Evolutionary conservation across 2,329 filamentous ascomycete species (phyloP).

Genomic region (Neopestalotiopsis sp.): DNA sequence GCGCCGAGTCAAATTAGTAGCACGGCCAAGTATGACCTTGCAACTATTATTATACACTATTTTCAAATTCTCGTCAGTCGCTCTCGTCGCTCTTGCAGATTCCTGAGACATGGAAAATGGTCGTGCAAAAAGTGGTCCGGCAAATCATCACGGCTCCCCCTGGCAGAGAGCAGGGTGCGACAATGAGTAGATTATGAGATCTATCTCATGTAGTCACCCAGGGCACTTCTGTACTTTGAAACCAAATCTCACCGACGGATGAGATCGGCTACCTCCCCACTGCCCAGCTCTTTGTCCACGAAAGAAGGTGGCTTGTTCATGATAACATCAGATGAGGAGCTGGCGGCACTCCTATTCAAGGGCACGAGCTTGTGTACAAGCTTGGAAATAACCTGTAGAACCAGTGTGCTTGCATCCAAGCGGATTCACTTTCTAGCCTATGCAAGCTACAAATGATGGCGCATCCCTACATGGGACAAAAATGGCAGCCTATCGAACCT

Average conservation of each 20-base stretch:
- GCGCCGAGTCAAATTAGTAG: background rate
- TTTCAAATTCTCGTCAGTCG: background rate
- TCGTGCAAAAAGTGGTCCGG: background rate
- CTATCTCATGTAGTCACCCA: background rate
- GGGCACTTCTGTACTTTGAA: background rate
- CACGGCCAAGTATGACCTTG: background rate
- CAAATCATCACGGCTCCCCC: background rate
- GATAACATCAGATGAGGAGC: conserved; percentile 4
- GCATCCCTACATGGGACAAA: background rate
- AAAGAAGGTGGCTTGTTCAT: background rate
- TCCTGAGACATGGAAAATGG: background rate
- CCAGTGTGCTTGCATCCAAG: background rate
- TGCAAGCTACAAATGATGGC: conserved; percentile 3
- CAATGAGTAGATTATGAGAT: background rate
- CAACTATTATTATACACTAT: background rate
- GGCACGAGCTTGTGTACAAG: background rate
- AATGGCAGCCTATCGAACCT: background rate
- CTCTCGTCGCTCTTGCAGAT: background rate
- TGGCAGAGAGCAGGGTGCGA: background rate
- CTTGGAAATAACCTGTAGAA: background rate
- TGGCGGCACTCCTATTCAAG: background rate
- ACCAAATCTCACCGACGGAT: conserved; percentile 15
- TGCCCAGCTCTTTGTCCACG: background rate
- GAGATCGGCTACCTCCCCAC: conserved; percentile 8
- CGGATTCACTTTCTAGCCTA: background rate